phyloP scores from a whole-genome alignment of 306 rosid species.

The Inga laurina region DNA sequence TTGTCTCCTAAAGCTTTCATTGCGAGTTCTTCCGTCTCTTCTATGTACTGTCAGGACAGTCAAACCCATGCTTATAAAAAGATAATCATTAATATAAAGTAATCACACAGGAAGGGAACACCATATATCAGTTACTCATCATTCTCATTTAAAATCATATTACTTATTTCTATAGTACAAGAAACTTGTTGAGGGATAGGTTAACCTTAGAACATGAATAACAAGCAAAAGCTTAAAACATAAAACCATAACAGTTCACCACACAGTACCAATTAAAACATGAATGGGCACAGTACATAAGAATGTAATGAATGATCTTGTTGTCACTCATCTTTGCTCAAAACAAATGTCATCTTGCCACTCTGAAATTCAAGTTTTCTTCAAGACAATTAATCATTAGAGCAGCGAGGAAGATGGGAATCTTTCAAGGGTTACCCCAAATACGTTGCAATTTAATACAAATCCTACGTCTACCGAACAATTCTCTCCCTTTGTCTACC shows the following conservation, averaged over 20 bases:
- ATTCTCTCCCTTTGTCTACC: not conserved
- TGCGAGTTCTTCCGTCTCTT: conserved; percentile 92
- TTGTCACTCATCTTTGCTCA: not conserved
- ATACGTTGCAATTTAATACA: not conserved
- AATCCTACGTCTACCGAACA: conserved; percentile 4
- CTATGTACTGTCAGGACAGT: conserved; percentile 73
- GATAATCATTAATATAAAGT: conserved; percentile 14
- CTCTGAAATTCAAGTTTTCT: not conserved
- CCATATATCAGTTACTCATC: not conserved
- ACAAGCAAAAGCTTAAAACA: not conserved
- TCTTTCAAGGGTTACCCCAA: not conserved
- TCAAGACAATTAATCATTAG: not conserved
- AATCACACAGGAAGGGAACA: not conserved
- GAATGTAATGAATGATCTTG: not conserved
- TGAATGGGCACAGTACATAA: not conserved
- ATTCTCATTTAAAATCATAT: conserved; percentile 12
- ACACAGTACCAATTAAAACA: not conserved
- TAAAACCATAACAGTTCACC: not conserved
- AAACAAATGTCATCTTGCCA: conserved; percentile 18
- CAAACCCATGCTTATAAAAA: conserved; percentile 17
- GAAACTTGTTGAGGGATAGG: not conserved
- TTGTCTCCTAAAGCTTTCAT: conserved; percentile 75
- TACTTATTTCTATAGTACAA: not conserved
- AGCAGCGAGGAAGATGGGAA: conserved; percentile 26
- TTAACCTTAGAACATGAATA: not conserved